phyloP scores from a whole-genome alignment of 164 flowering plant genomes.

The Santalum album region DNA sequence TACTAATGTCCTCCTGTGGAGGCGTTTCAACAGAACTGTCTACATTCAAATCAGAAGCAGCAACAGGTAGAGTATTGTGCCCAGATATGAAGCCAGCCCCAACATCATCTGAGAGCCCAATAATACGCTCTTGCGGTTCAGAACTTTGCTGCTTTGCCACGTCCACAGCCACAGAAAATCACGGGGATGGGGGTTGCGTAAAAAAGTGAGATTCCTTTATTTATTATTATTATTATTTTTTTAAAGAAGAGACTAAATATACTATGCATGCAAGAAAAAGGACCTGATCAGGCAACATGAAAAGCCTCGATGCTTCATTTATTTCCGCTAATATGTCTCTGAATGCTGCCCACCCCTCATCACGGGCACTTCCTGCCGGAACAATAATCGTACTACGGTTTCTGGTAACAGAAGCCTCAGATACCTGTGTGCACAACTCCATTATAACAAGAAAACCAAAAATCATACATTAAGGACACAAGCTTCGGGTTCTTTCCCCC shows the following conservation, averaged over 20 bases:
- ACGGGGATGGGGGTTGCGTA: background rate
- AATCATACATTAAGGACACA: too few relatives aligned
- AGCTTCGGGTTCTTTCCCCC: too few relatives aligned
- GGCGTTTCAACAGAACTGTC: conserved; percentile 70
- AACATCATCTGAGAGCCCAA: conserved; percentile 93
- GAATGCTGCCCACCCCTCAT: conserved; percentile 97
- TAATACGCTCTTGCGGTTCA: conserved; percentile 67
- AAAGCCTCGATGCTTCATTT: conserved; percentile 77
- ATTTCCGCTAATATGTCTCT: conserved; percentile 93
- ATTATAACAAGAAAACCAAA: conserved; percentile 1
- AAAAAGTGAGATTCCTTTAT: conserved; percentile 6
- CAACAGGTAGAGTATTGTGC: conserved; percentile 52
- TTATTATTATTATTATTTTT: too few relatives aligned
- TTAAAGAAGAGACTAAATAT: conserved; percentile 5
- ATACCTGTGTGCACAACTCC: conserved; percentile 41
- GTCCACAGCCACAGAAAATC: background rate
- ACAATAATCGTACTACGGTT: conserved; percentile 96
- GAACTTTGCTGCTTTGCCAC: conserved; percentile 50
- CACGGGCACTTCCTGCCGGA: conserved; percentile 84
- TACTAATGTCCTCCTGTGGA: conserved; percentile 60
- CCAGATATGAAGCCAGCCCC: conserved; percentile 97
- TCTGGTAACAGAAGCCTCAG: conserved; percentile 95
- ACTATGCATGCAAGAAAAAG: conserved; percentile 8
- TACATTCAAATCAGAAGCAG: conserved; percentile 52
- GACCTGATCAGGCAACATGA: conserved; percentile 70